A percentile compares a stretch with the other conserved stretches of the same genome.
Evolutionary conservation across 108 stramenopile genomes (phyloP).

Genomic region (Fistulifera solaris): DNA sequence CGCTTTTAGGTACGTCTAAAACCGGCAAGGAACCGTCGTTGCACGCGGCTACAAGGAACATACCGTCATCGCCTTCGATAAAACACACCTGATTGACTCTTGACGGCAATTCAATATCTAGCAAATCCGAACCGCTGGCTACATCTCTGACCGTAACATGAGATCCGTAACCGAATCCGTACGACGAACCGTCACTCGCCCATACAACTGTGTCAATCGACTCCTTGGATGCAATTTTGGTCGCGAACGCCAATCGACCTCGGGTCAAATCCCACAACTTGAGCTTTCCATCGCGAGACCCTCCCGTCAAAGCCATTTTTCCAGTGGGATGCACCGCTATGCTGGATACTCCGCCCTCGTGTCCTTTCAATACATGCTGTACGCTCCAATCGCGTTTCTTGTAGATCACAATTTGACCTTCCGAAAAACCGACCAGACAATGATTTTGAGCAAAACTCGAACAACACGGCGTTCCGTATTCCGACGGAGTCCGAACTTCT

Average conservation of each 20-base stretch:
- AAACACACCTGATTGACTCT: constrained; percentile 68
- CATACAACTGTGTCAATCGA: constrained; percentile 55
- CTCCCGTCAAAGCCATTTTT: constrained; percentile 71
- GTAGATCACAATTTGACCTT: constrained; percentile 76
- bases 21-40: constrained; percentile 88
- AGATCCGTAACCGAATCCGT: constrained; percentile 54
- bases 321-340: constrained; percentile 79
- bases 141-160: constrained; percentile 76
- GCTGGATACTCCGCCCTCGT: constrained; percentile 61
- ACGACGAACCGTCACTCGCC: constrained; percentile 56
- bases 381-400: constrained; percentile 79
- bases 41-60: constrained; percentile 79
- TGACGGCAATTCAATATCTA: constrained; percentile 69
- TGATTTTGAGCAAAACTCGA: constrained; percentile 30
- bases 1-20: constrained; percentile 48
- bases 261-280: constrained; percentile 86
- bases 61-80: constrained; percentile 52
- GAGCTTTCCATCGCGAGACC: constrained; percentile 62
- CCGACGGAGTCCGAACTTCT: constrained; percentile 65
- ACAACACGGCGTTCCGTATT: constrained; percentile 70
- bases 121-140: constrained; percentile 57
- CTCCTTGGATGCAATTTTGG: constrained; percentile 43
- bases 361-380: constrained; percentile 70
- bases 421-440: constrained; percentile 62
- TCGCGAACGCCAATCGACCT: constrained; percentile 69